Conservation (phyloP, 2,329 filamentous ascomycete species). For the Botrytis medusae region DNA sequence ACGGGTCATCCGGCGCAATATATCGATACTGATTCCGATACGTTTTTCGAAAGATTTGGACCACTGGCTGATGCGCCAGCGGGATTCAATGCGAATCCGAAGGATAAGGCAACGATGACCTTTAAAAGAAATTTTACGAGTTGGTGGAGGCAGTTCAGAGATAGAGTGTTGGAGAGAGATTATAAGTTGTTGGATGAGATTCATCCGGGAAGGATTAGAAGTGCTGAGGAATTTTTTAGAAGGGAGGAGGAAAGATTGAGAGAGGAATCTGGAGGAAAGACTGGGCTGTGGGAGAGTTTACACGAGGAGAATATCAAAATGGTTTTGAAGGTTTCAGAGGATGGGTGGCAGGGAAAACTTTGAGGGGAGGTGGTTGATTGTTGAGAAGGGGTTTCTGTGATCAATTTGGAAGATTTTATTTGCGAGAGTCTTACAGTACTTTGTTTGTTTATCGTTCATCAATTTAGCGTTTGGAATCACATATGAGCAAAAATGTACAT, state of each 20-base stretch:
- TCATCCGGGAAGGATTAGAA: slow-evolving; percentile 49
- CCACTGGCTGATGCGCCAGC: slow-evolving; percentile 36
- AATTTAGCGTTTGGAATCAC: neutral
- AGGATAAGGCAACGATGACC: slow-evolving; percentile 43
- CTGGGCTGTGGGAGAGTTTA: slow-evolving; percentile 41
- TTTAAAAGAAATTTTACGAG: slow-evolving; percentile 51
- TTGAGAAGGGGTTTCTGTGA: neutral
- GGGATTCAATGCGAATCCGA: slow-evolving; percentile 40
- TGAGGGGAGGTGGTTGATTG: neutral
- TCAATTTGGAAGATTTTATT: neutral
- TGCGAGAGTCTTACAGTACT: neutral
- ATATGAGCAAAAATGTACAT: no score
- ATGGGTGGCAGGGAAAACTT: slow-evolving; percentile 32
- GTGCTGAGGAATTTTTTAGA: slow-evolving; percentile 50
- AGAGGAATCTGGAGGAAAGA: slow-evolving; percentile 31
- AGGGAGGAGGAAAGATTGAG: slow-evolving; percentile 42
- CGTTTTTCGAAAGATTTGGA: slow-evolving; percentile 38
- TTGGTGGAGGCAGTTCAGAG: slow-evolving; percentile 50
- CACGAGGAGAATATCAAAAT: slow-evolving; percentile 32
- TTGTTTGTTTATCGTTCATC: neutral
- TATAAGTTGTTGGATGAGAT: slow-evolving; percentile 53
- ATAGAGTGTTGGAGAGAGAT: slow-evolving; percentile 47
- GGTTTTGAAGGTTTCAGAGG: slow-evolving; percentile 37
- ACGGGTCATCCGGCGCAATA: slow-evolving; percentile 46
- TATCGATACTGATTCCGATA: slow-evolving; percentile 42